Evolutionary conservation across 176 grass and related monocot genomes (phyloP).

Genomic region (Oryza glumipatula): DNA sequence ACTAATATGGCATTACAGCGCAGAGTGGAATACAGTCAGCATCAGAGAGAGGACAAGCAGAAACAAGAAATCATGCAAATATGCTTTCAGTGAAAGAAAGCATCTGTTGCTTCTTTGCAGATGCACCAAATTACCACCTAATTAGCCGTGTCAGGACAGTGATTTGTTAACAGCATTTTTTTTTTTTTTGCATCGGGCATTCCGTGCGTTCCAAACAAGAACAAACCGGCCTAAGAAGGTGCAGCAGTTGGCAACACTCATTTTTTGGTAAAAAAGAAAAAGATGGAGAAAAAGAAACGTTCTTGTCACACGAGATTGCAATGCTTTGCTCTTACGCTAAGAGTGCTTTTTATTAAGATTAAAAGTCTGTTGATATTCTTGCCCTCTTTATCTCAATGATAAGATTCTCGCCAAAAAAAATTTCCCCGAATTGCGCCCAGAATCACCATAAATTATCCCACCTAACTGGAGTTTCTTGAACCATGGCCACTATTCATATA

Average conservation of each 20-base stretch:
- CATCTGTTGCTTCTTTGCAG: conserved; percentile 28
- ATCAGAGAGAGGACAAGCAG: conserved; percentile 19
- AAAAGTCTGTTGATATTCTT: background rate
- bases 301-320: conserved; percentile 6
- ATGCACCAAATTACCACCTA: background rate
- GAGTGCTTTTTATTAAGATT: background rate
- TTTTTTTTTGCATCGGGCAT: background rate
- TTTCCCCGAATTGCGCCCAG: background rate
- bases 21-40: conserved; percentile 24
- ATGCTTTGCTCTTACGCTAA: background rate
- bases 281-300: background rate
- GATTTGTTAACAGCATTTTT: background rate
- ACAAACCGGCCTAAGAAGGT: background rate
- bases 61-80: conserved; percentile 24
- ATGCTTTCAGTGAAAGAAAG: background rate
- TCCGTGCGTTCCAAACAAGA: conserved; percentile 27
- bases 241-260: background rate
- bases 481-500: background rate
- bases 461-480: background rate
- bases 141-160: background rate
- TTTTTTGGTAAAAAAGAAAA: background rate
- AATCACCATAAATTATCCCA: background rate
- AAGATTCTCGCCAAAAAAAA: background rate
- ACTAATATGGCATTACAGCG: background rate
- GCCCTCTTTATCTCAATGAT: background rate